Percentiles rank a stretch among this genome's conserved stretches.
These are phyloP conservation scores for Rhinocladiella similis DNA, from an alignment of 2,329 filamentous ascomycete species.

Conservation along the genomic window DNA sequence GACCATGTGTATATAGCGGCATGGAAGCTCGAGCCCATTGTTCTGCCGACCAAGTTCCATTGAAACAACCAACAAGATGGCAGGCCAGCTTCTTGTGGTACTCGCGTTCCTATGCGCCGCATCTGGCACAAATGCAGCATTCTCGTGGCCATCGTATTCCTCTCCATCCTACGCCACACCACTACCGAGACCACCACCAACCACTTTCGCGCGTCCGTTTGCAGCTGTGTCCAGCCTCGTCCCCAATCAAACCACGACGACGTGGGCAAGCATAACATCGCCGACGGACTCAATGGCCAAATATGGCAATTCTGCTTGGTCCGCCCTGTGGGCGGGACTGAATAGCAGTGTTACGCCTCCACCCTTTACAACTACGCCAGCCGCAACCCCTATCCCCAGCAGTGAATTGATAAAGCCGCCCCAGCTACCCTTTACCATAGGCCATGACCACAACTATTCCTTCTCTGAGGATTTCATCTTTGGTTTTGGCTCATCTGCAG, in stretches of 20 bases:
- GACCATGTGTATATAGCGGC: too few relatives aligned
- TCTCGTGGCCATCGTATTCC: neutral
- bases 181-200: neutral
- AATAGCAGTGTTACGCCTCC: neutral
- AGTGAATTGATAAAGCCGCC: neutral
- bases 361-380: neutral
- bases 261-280: neutral
- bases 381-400: neutral
- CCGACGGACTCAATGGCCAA: neutral
- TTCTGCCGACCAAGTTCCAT: too few relatives aligned
- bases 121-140: neutral
- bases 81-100: too few relatives aligned
- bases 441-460: neutral
- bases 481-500: neutral
- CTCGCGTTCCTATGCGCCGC: too few relatives aligned
- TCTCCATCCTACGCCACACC: neutral
- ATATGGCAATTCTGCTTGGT: neutral
- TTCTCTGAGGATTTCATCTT: neutral
- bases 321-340: neutral
- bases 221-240: neutral
- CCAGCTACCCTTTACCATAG: neutral
- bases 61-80: too few relatives aligned
- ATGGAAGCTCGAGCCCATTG: too few relatives aligned
- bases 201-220: neutral
- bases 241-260: neutral